Percentiles rank a stretch among this genome's conserved stretches.
These are phyloP conservation scores for Ophiostoma sp. DNA, from an alignment of 2,329 filamentous ascomycete species.

Conservation along the genomic window DNA sequence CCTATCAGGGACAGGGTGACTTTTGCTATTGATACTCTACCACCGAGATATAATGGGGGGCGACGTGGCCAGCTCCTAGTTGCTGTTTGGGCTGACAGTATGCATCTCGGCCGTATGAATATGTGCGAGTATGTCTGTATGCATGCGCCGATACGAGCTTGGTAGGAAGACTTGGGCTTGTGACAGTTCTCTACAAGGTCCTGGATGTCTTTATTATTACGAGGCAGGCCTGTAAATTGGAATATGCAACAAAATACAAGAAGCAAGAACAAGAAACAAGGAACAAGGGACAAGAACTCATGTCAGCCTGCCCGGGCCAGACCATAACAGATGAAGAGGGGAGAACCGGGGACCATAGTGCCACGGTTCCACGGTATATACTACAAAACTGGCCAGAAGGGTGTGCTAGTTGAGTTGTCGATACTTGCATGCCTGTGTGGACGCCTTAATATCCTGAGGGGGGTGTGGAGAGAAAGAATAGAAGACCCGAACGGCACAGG, in stretches of 20 bases:
- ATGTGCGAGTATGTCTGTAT: neutral
- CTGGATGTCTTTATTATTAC: neutral
- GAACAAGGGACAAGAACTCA: neutral
- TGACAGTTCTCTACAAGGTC: neutral
- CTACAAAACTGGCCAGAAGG: neutral
- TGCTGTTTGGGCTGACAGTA: neutral
- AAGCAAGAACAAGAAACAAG: neutral
- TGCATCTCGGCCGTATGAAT: neutral
- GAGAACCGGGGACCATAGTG: neutral
- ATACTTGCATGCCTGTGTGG: slow-evolving; percentile 16
- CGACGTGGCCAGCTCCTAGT: slow-evolving; percentile 8
- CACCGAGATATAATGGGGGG: neutral
- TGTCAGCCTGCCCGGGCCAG: neutral
- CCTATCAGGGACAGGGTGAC: neutral
- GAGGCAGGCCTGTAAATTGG: too few relatives aligned
- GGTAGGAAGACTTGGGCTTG: neutral
- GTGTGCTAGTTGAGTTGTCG: slow-evolving; percentile 20
- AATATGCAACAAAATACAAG: neutral
- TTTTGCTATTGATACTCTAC: neutral
- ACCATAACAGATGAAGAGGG: neutral
- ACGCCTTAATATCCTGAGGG: slow-evolving; percentile 19
- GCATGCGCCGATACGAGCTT: neutral
- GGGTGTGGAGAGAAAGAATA: slow-evolving; percentile 20
- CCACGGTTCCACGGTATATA: neutral
- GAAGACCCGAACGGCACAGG: neutral